Evolutionary conservation across 1,284 basidiomycete genomes (phyloP).

Genomic region (Marasmius sp.): DNA sequence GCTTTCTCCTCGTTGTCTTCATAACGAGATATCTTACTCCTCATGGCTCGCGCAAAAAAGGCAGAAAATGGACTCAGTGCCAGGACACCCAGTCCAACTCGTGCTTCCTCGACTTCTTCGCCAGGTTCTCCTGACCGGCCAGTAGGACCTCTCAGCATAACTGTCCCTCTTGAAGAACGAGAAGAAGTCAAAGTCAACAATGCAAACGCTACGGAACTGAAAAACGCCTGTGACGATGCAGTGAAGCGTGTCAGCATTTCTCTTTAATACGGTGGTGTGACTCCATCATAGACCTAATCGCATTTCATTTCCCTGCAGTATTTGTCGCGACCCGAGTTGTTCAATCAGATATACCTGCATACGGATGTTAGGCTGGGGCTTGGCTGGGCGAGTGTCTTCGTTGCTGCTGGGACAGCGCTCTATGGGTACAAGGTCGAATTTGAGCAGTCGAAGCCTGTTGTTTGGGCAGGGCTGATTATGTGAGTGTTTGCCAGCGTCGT

Average conservation of each 20-base stretch:
- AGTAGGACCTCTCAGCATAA: slow-evolving; percentile 51
- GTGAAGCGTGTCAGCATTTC: slow-evolving; percentile 78
- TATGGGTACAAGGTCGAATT: slow-evolving; percentile 88
- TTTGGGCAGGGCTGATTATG: slow-evolving; percentile 77
- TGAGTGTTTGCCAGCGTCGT: slow-evolving; percentile 32
- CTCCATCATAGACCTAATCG: slow-evolving; percentile 10
- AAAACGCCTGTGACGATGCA: slow-evolving; percentile 88
- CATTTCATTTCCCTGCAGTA: slow-evolving; percentile 46
- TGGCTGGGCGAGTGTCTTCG: slow-evolving; percentile 81
- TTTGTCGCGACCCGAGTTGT: slow-evolving; percentile 75
- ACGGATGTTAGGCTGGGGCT: slow-evolving; percentile 83
- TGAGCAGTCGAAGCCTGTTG: slow-evolving; percentile 78
- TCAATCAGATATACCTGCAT: slow-evolving; percentile 83
- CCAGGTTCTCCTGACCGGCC: slow-evolving; percentile 43
- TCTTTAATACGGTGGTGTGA: not conserved
- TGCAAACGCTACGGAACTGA: slow-evolving; percentile 77
- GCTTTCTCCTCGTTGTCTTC: slow-evolving; percentile 3
- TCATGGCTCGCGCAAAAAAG: slow-evolving; percentile 22
- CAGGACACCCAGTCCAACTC: slow-evolving; percentile 14
- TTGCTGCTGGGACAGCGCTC: slow-evolving; percentile 76
- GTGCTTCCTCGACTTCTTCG: slow-evolving; percentile 15
- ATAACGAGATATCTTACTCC: slow-evolving; percentile 7
- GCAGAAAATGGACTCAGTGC: slow-evolving; percentile 12
- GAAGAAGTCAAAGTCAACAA: slow-evolving; percentile 85
- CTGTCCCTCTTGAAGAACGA: slow-evolving; percentile 45